These are phyloP conservation scores for Perkinsus olseni DNA, from an alignment of 169 alveolate species.

Conservation along the genomic window DNA sequence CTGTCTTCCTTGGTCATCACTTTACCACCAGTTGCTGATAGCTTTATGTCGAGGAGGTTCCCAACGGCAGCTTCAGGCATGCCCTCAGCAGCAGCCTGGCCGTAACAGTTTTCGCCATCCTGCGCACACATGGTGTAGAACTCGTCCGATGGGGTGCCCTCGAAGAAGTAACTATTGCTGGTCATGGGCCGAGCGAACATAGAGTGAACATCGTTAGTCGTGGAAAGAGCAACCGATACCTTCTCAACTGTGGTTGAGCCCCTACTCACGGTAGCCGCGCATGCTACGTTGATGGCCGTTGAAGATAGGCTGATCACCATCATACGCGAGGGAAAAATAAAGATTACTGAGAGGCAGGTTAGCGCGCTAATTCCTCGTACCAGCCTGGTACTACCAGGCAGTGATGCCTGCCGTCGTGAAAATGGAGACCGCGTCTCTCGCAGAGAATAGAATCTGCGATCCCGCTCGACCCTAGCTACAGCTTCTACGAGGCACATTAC, in stretches of 20 bases:
- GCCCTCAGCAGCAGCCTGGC: not conserved
- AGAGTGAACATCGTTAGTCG: not conserved
- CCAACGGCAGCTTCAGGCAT: not conserved
- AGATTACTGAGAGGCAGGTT: too few species aligned
- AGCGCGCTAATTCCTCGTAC: too few species aligned
- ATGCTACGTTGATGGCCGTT: not conserved
- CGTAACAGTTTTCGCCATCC: not conserved
- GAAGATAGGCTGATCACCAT: not conserved
- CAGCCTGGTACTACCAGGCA: too few species aligned
- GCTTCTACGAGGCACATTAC: too few species aligned
- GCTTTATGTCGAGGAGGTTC: not conserved
- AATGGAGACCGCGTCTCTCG: too few species aligned
- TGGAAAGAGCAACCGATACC: not conserved
- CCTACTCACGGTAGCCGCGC: not conserved
- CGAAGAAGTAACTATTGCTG: not conserved
- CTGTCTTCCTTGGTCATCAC: not conserved
- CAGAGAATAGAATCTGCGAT: too few species aligned
- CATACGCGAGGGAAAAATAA: not conserved
- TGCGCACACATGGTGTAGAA: not conserved
- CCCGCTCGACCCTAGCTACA: too few species aligned
- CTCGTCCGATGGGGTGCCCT: not conserved
- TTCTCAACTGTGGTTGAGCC: not conserved
- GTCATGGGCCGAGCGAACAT: not conserved
- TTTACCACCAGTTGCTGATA: not conserved
- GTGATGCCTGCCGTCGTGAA: too few species aligned